Conservation (phyloP, 306 rosid genomes). For the Fragaria ananassa region DNA sequence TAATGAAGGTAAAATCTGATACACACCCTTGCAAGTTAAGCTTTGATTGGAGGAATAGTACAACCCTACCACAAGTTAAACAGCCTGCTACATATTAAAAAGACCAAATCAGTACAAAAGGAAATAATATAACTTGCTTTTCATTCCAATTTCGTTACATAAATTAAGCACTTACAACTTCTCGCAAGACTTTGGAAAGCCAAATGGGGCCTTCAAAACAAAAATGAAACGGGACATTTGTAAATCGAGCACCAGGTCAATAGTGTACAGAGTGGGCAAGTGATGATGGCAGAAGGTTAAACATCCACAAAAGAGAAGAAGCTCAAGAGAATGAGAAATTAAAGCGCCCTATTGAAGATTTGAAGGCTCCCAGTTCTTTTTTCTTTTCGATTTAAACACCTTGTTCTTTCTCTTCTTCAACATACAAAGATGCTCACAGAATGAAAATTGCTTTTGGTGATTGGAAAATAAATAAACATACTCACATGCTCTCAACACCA, state of each 20-base stretch:
- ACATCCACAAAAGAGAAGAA: conserved; percentile 31
- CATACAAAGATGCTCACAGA: conserved; percentile 36
- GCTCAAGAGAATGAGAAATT: conserved; percentile 33
- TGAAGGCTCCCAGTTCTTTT: conserved; percentile 26
- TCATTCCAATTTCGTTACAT: conserved; percentile 17
- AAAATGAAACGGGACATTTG: conserved; percentile 16
- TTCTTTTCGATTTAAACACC: neutral
- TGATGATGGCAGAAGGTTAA: conserved; percentile 23
- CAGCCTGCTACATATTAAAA: neutral
- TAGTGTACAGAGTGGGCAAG: conserved; percentile 27
- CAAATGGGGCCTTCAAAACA: conserved; percentile 30
- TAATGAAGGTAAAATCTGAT: neutral
- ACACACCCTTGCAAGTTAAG: neutral
- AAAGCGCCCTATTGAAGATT: conserved; percentile 24
- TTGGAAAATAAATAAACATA: conserved; percentile 43
- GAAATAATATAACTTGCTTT: neutral
- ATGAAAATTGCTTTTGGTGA: conserved; percentile 39
- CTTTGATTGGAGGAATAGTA: neutral
- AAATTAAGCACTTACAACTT: conserved; percentile 25
- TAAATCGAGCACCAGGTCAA: conserved; percentile 19
- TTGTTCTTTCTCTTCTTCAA: conserved; percentile 22
- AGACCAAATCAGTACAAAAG: neutral
- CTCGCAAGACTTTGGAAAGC: conserved; percentile 19
- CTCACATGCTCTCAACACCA: conserved; percentile 44
- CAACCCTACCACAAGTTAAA: neutral